phyloP scores from a whole-genome alignment of 495 filamentous ascomycete genomes.

The Tuber microsphaerosporum region DNA sequence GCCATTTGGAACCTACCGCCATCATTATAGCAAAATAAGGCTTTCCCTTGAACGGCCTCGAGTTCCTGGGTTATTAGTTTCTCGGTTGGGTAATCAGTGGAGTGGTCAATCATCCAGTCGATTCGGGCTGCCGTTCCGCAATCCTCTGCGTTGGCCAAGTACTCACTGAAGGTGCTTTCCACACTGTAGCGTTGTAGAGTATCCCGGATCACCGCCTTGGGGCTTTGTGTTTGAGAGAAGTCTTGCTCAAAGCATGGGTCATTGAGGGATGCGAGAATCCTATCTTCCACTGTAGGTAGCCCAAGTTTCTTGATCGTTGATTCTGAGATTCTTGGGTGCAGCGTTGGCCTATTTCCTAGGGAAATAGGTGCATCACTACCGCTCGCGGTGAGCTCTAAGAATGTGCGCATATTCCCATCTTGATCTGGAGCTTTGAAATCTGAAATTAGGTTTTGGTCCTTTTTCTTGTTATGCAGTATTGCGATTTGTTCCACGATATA shows the following conservation, averaged over 20 bases:
- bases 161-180: conserved; percentile 45
- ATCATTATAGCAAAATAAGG: conserved; percentile 45
- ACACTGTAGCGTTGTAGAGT: conserved; percentile 44
- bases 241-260: conserved; percentile 43
- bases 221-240: conserved; percentile 43
- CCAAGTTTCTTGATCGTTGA: no score
- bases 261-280: conserved; percentile 4
- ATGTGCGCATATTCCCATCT: conserved; percentile 14
- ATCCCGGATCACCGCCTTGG: conserved; percentile 42
- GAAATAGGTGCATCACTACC: not conserved
- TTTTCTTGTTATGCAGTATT: conserved; percentile 9
- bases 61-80: conserved; percentile 39
- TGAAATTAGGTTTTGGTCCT: not conserved
- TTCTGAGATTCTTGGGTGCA: conserved; percentile 37
- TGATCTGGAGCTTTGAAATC: conserved; percentile 34
- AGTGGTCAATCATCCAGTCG: conserved; percentile 43
- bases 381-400: conserved; percentile 34
- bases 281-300: no score
- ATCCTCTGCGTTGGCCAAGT: conserved; percentile 48
- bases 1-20: conserved; percentile 25
- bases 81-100: conserved; percentile 14
- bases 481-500: conserved; percentile 30
- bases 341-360: conserved; percentile 1
- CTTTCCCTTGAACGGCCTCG: conserved; percentile 42
- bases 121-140: conserved; percentile 40